Evolutionary conservation across 192 early-diverging fungal genomes (phyloP), one percentile per base, ranked within the genome.

Genomic region (Dimargaris cristalligena): DNA sequence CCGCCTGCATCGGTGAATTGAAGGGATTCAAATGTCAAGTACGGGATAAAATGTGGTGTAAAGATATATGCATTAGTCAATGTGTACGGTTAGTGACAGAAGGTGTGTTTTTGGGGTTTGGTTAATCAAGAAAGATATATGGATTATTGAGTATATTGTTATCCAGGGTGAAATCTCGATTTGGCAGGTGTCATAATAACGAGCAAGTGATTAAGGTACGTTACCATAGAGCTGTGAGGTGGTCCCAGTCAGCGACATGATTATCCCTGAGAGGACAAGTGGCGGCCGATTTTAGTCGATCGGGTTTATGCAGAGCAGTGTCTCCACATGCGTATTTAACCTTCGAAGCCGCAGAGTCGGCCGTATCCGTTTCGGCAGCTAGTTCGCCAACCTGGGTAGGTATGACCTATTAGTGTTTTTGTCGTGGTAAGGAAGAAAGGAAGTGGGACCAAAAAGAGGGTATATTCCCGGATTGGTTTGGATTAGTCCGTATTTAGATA

Each of bases 191-290:
- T 18, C 18, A 18, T 18, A 44, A 44, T 9, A 9, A 44, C 9
- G 10, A 2, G 29, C 28, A 41, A 65, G 22, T 50, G 35, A 29
- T 18, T 4, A 28, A 58, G 13, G 22, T 4, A 34, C 46, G n/a
- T 44, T 77, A 79, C 77, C 83, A 84, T 63, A 88, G 71, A 14
- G 79, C 82, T 54, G 83, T 78, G 52, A 90, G 65, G 20, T 75
- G 78, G 11, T 80, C 77, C 88, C 88, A 90, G 65, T 86, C 80
- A 4, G 66, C 67, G 29, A 90, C 79, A 20, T 68, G 58, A 11
- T 84, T 82, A 25, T 74, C 63, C 25, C 72, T 58, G 29, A 90
- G 74, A 3, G 87, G 81, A 35, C 71, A 67, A 16, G 69, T 59
- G 11, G 71, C 75, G 45, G 52, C 62, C 45, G 54, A 68, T 26